Evolutionary conservation across 106 monocot species (phyloP).

Genomic region (Dioscorea zingiberensis): DNA sequence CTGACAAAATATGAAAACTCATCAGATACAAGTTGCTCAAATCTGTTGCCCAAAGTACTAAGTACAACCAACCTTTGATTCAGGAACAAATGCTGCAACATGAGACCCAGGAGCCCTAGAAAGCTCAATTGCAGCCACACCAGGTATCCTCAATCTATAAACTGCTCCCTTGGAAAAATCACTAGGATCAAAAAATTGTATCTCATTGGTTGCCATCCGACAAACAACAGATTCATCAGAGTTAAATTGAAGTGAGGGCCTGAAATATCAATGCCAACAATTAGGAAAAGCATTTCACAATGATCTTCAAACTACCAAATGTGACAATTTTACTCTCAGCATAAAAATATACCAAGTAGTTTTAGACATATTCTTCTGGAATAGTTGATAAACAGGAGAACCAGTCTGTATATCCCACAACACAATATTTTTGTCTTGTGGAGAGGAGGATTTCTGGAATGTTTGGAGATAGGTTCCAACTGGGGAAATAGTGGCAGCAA

Average conservation of each 20-base stretch:
- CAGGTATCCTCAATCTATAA: slow-evolving; percentile 62
- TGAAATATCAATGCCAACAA: slow-evolving; percentile 19
- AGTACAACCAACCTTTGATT: slow-evolving; percentile 65
- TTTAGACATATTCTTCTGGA: slow-evolving; percentile 88
- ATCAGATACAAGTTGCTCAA: slow-evolving; percentile 3
- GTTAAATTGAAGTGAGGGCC: slow-evolving; percentile 84
- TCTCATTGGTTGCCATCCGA: slow-evolving; percentile 82
- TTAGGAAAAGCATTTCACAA: neutral
- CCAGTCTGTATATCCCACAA: slow-evolving; percentile 59
- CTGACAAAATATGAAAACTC: slow-evolving; percentile 21
- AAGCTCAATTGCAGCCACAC: slow-evolving; percentile 60
- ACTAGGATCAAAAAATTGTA: slow-evolving; percentile 77
- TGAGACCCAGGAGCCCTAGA: slow-evolving; percentile 75
- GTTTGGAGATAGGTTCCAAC: slow-evolving; percentile 79
- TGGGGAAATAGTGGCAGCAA: slow-evolving; percentile 55
- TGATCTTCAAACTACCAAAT: no score
- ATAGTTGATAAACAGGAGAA: slow-evolving; percentile 55
- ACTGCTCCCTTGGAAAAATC: slow-evolving; percentile 71
- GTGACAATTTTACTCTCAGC: neutral
- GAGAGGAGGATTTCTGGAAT: slow-evolving; percentile 75
- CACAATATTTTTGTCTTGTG: slow-evolving; percentile 85
- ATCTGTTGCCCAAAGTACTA: neutral
- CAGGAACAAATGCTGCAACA: slow-evolving; percentile 74
- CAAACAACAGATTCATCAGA: slow-evolving; percentile 86
- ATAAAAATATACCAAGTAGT: slow-evolving; percentile 56